Evolutionary conservation across 2,329 filamentous ascomycete species (phyloP), one percentile per base, ranked within the genome.

Genomic region (Colletotrichum ledebouriae): DNA sequence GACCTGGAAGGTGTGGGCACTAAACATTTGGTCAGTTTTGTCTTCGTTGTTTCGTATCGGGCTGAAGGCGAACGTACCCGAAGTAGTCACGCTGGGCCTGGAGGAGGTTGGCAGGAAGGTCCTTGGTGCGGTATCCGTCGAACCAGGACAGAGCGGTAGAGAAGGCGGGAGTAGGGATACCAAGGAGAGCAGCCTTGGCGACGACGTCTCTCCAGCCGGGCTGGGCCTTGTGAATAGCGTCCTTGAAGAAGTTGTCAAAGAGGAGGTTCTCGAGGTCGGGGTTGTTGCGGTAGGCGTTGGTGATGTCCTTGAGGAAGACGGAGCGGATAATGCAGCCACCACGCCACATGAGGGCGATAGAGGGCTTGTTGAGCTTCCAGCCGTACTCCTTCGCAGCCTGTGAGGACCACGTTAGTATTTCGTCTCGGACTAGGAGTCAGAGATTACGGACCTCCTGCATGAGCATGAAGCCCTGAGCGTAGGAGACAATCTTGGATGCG

Each of bases 11-110:
- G 93, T 96, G 87, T 96, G 93, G 72, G 93, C 93, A 81, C 96
- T 25, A 4, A 11, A 47, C 12, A n/a, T 22, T 56, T 41, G 17
- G 15, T 37, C 34, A 41, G 17, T 22, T 15, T 20, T 15, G 13
- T 17, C 15, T 17, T n/a, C 15, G 7, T 25, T 15, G 11, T 39
- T 20, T 17, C 20, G 9, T 13, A 17, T 11, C 10, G n/a, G 11
- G n/a, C n/a, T 39, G 15, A 22, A 20, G 17, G 6, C 37, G 37
- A 56, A 37, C 53, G 20, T 56, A 47, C 44, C 44, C 96, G 80
- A 99, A 99, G 93, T 98, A 99, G 83, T 99, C 96, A 87, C 96
- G 93, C 89, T 99, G 96, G 67, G 95, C 96, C 87, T 99, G 96
- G 78, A 99, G 90, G 72, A 99, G 88, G 89, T 98, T 99, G 87